Evolutionary conservation across 352 stramenopile genomes (phyloP).

Genomic region (Phytophthora ramorum): DNA sequence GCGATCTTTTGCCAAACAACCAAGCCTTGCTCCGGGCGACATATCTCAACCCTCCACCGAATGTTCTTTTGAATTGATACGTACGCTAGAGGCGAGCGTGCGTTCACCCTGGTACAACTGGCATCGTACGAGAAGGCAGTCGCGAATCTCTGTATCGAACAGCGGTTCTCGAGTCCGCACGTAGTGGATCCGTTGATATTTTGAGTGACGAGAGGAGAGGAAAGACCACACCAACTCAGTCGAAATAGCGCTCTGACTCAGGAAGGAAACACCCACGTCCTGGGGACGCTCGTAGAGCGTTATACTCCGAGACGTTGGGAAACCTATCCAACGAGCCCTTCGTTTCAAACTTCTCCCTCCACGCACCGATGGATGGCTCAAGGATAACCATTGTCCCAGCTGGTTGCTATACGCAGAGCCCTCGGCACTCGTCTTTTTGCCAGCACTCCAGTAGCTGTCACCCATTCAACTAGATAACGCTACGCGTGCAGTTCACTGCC

Average conservation of each 20-base stretch:
- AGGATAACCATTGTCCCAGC: constrained; percentile 24
- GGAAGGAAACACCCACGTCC: neutral
- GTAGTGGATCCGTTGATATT: no score
- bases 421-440: constrained; percentile 20
- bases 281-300: neutral
- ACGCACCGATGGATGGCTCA: constrained; percentile 9
- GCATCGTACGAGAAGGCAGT: no score
- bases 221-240: neutral
- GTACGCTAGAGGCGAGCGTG: no score
- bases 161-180: no score
- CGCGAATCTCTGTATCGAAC: no score
- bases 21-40: no score
- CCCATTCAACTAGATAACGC: neutral
- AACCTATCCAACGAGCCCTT: constrained; percentile 33
- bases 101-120: no score
- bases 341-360: constrained; percentile 32
- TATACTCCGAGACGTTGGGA: constrained; percentile 3
- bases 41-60: no score
- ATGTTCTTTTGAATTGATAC: no score
- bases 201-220: neutral
- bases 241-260: neutral
- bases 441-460: neutral
- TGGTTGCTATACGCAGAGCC: neutral
- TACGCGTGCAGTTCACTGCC: constrained; percentile 1
- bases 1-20: no score